Percentiles rank a stretch among this genome's conserved stretches.
Conservation (phyloP, 495 filamentous ascomycete species). For the Aspergillus incahuasiensis region DNA sequence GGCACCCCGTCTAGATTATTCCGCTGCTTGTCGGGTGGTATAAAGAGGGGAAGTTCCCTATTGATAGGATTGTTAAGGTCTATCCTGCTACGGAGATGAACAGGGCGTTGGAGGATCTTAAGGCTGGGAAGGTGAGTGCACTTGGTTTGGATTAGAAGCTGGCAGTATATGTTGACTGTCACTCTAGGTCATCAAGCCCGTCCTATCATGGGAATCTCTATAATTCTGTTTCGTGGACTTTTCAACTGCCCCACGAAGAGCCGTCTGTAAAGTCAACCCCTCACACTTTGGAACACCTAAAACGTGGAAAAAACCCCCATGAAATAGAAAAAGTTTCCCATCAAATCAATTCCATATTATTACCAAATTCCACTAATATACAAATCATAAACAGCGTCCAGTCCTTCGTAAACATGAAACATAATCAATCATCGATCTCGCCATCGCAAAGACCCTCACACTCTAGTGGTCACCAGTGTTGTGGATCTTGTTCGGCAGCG, state of each 20-base stretch:
- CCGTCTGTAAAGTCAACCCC: no score
- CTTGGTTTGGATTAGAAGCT: no score
- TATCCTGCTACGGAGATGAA: conserved; percentile 28
- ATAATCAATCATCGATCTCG: background rate
- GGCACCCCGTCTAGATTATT: conserved; percentile 16
- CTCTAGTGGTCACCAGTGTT: conserved; percentile 9
- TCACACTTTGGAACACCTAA: no score
- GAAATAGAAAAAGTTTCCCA: no score
- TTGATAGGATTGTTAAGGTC: conserved; percentile 31
- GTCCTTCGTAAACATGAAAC: no score
- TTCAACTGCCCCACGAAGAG: no score
- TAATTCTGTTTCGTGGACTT: background rate
- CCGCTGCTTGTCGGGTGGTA: conserved; percentile 37
- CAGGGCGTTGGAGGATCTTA: conserved; percentile 31
- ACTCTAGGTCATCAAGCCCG: background rate
- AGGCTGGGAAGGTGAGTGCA: conserved; percentile 25
- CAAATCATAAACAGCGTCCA: background rate
- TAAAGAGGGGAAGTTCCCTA: conserved; percentile 37
- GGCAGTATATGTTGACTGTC: background rate
- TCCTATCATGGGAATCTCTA: background rate
- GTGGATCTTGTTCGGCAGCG: conserved; percentile 10
- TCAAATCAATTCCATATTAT: background rate
- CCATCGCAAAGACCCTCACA: background rate
- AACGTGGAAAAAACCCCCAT: no score
- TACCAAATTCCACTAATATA: background rate